Conservation (phyloP, 164 flowering plant genomes). For the Dillenia turbinata region DNA sequence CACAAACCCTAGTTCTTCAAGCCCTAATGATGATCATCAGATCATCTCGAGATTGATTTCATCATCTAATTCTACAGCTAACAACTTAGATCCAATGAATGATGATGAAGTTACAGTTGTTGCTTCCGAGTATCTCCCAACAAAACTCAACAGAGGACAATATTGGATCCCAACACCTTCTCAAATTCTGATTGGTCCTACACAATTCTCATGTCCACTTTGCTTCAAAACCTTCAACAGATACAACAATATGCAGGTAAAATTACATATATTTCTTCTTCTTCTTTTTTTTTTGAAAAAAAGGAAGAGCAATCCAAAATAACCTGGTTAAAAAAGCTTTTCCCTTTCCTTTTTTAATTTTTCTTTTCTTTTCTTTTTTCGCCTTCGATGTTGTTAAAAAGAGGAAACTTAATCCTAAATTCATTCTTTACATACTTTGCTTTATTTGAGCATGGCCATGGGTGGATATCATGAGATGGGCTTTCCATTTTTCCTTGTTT, state of each 20-base stretch:
- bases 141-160: slow-evolving; percentile 71
- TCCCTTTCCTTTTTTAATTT: slow-evolving; percentile 1
- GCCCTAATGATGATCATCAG: slow-evolving; percentile 36
- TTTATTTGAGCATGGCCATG: slow-evolving; percentile 6
- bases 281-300: neutral
- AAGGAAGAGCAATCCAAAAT: neutral
- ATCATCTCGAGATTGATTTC: slow-evolving; percentile 24
- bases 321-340: slow-evolving; percentile 4
- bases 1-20: neutral
- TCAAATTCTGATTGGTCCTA: slow-evolving; percentile 93
- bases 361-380: slow-evolving; percentile 6
- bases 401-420: slow-evolving; percentile 12
- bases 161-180: slow-evolving; percentile 97
- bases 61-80: slow-evolving; percentile 13
- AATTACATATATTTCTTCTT: neutral
- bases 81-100: slow-evolving; percentile 16
- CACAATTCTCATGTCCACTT: slow-evolving; percentile 94
- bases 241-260: slow-evolving; percentile 97
- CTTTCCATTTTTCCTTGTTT: slow-evolving; percentile 9
- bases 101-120: slow-evolving; percentile 32
- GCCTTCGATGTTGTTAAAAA: slow-evolving; percentile 23
- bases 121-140: slow-evolving; percentile 27
- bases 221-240: slow-evolving; percentile 96
- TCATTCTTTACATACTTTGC: slow-evolving; percentile 14
- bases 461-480: slow-evolving; percentile 17